A percentile compares a stretch with the other conserved stretches of the same genome.
These are phyloP conservation scores for Sutorius eximius DNA, from an alignment of 1,284 basidiomycete species.

Conservation along the genomic window DNA sequence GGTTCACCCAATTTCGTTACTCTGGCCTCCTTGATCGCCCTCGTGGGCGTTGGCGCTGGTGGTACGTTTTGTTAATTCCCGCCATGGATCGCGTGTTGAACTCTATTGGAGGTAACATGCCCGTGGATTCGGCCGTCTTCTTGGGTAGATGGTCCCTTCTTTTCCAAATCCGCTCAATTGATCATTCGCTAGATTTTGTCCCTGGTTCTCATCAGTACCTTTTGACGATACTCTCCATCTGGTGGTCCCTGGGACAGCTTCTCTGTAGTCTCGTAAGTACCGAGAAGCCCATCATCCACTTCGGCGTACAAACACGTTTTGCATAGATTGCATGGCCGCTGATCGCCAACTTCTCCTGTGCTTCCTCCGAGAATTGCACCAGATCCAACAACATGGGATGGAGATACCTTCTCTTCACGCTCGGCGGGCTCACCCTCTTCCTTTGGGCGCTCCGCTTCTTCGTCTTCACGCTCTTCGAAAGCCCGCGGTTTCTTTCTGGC, in stretches of 20 bases:
- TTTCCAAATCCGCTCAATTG: background rate
- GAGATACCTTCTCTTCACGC: constrained; percentile 48
- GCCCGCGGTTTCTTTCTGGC: constrained; percentile 62
- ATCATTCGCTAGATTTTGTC: constrained; percentile 52
- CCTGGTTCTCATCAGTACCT: constrained; percentile 70
- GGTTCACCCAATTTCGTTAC: constrained; percentile 44
- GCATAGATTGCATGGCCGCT: constrained; percentile 50
- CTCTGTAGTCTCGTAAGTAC: constrained; percentile 57
- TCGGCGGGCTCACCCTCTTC: constrained; percentile 52
- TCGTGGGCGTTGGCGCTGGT: constrained; percentile 49
- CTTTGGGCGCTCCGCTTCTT: constrained; percentile 61
- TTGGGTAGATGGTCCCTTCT: constrained; percentile 40
- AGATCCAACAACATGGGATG: constrained; percentile 56
- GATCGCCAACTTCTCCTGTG: constrained; percentile 50
- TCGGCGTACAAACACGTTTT: background rate
- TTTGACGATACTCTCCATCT: constrained; percentile 66
- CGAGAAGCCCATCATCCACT: constrained; percentile 3
- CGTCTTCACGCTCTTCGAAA: constrained; percentile 60
- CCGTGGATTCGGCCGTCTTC: constrained; percentile 67
- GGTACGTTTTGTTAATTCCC: constrained; percentile 26
- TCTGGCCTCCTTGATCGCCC: constrained; percentile 46
- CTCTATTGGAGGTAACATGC: constrained; percentile 46
- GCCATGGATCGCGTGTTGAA: background rate
- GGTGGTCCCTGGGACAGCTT: constrained; percentile 71
- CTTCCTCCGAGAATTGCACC: constrained; percentile 35